Evolutionary conservation across 2,329 filamentous ascomycete species (phyloP).

Genomic region (Canariomyces notabilis): DNA sequence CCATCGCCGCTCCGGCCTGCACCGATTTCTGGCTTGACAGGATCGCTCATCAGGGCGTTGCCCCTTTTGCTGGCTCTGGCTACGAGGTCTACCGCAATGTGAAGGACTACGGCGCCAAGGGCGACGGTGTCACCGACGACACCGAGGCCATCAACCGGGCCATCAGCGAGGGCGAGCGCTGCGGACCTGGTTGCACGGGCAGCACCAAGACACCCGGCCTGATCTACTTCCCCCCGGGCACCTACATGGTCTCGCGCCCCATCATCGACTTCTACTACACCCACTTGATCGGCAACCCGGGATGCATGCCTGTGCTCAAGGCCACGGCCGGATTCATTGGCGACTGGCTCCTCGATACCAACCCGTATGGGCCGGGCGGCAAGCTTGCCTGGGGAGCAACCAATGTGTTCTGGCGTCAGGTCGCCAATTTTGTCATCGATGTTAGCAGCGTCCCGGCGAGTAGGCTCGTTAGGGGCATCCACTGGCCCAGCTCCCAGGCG

Average conservation of each 20-base stretch:
- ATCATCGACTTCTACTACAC: conserved; percentile 76
- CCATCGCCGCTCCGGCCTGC: conserved; percentile 15
- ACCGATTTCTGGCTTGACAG: conserved; percentile 26
- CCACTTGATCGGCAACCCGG: conserved; percentile 66
- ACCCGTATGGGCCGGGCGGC: conserved; percentile 37
- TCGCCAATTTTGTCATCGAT: conserved; percentile 54
- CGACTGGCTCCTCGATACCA: conserved; percentile 43
- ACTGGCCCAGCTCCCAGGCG: conserved; percentile 65
- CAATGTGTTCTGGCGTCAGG: conserved; percentile 55
- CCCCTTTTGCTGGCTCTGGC: conserved; percentile 20
- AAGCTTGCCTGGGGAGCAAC: conserved; percentile 45
- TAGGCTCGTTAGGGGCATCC: conserved; percentile 49
- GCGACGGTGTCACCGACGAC: conserved; percentile 26
- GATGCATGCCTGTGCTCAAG: conserved; percentile 49
- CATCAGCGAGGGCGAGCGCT: conserved; percentile 23
- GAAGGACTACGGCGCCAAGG: conserved; percentile 25
- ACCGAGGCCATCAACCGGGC: conserved; percentile 26
- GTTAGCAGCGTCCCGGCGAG: conserved; percentile 44
- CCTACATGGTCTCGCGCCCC: conserved; percentile 63
- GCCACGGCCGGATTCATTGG: conserved; percentile 44
- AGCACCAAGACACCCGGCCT: conserved; percentile 24
- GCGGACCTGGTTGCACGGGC: conserved; percentile 25
- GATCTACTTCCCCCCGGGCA: conserved; percentile 43
- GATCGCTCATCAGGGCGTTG: conserved; percentile 25
- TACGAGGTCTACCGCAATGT: conserved; percentile 28